Percentiles rank a stretch among this genome's conserved stretches.
These are phyloP conservation scores for Aspergillus aculeatinus DNA, from an alignment of 2,329 filamentous ascomycete genomes.

Conservation along the genomic window DNA sequence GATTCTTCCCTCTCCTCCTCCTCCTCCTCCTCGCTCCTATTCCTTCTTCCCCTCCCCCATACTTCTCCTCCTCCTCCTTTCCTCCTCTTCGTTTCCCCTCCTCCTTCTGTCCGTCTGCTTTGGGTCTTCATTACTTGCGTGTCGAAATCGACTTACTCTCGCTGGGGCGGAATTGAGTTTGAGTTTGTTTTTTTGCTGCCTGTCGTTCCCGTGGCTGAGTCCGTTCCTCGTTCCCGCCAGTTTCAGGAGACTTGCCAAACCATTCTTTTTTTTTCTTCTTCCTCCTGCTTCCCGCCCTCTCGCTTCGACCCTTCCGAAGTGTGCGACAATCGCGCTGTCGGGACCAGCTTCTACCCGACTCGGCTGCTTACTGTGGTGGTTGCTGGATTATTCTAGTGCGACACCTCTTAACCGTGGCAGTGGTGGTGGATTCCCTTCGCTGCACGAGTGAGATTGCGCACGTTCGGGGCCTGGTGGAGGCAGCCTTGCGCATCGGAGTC, in stretches of 20 bases:
- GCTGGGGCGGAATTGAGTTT: slow-evolving; percentile 4
- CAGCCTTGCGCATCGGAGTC: neutral
- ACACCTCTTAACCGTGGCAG: neutral
- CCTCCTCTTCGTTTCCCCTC: neutral
- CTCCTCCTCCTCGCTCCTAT: neutral
- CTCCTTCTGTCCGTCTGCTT: neutral
- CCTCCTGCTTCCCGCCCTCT: neutral
- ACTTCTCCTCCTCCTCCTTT: slow-evolving; percentile 2
- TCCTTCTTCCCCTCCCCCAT: neutral
- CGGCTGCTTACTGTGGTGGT: neutral
- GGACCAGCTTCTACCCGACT: neutral
- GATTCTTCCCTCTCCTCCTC: slow-evolving; percentile 3
- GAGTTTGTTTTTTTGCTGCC: neutral
- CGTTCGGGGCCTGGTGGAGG: neutral
- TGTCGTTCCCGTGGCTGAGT: slow-evolving; percentile 1
- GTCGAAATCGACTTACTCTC: neutral
- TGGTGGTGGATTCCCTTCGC: neutral
- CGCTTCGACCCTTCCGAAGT: neutral
- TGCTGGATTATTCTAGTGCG: neutral
- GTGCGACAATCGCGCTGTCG: neutral
- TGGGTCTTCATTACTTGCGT: neutral
- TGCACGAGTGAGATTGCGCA: neutral
- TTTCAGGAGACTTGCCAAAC: slow-evolving; percentile 9
- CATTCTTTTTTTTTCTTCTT: neutral
- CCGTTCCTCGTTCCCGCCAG: neutral